Conservation (phyloP, 225 moss, liverwort and hornwort species). For the Rhytidiadelphus loreus region DNA sequence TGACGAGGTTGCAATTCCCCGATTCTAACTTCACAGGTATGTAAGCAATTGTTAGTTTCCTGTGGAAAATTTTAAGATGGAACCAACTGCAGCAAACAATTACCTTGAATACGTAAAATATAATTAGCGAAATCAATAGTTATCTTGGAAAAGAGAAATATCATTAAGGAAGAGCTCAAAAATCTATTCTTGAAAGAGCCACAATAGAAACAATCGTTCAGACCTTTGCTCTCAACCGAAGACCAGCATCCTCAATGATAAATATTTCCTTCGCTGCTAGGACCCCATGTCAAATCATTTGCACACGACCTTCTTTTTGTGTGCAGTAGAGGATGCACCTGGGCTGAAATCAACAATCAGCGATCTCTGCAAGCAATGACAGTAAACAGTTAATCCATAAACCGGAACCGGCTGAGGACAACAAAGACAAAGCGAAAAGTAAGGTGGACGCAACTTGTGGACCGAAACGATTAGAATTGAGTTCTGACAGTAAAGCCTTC, state of each 20-base stretch:
- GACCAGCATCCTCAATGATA: slow-evolving; percentile 10
- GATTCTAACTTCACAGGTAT: not conserved
- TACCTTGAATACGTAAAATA: not conserved
- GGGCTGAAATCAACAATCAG: slow-evolving; percentile 2
- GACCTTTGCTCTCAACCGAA: slow-evolving; percentile 10
- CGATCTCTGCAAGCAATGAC: slow-evolving; percentile 36
- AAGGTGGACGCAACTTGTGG: not conserved
- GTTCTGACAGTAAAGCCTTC: not conserved
- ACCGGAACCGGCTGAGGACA: not conserved
- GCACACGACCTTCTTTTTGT: slow-evolving; percentile 1
- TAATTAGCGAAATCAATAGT: not conserved
- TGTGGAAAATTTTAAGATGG: not conserved
- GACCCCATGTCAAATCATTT: slow-evolving; percentile 5
- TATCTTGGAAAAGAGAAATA: slow-evolving; percentile 4
- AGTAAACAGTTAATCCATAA: not conserved
- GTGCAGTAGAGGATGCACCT: slow-evolving; percentile 5
- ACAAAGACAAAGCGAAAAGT: not conserved
- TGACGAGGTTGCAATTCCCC: not conserved
- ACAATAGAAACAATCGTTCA: slow-evolving; percentile 11
- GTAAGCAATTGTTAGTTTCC: not conserved
- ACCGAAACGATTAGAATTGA: not conserved
- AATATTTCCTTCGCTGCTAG: slow-evolving; percentile 1
- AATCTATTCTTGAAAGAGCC: slow-evolving; percentile 9
- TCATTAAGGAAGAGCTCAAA: slow-evolving; percentile 13
- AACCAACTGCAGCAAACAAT: not conserved